Conservation (phyloP, 2,329 filamentous ascomycete species). For the Neopestalotiopsis rosae region DNA sequence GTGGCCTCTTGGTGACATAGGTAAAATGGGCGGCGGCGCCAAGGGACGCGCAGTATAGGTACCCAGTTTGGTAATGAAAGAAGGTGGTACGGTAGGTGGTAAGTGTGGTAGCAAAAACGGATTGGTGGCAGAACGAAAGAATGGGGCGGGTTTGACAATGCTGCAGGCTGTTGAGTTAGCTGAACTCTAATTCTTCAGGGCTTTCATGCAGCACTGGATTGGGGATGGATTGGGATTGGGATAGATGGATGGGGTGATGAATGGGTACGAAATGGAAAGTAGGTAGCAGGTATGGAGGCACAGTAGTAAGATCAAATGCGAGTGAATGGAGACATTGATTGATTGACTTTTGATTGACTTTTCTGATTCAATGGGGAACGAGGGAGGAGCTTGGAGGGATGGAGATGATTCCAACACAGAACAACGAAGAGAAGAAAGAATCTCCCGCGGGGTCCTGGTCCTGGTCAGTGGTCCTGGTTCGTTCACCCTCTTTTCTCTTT, state of each 20-base stretch:
- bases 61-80: background rate
- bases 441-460: no score
- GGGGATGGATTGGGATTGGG: background rate
- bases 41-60: background rate
- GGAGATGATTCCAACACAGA: no score
- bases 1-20: background rate
- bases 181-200: conserved; percentile 1
- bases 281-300: no score
- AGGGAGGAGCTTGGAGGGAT: no score
- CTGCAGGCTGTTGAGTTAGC: conserved; percentile 2
- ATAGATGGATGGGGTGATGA: background rate
- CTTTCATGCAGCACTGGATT: background rate
- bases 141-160: conserved; percentile 9
- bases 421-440: no score
- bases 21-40: background rate
- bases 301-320: no score
- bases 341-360: no score
- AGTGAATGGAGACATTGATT: no score
- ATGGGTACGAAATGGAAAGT: background rate
- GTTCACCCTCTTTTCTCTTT: no score
- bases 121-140: background rate
- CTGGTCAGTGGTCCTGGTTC: no score
- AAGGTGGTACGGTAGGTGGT: background rate
- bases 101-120: background rate
- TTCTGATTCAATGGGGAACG: no score